phyloP scores from a whole-genome alignment of 768 basidiomycete genomes.

The Xerocomus potaroensis region DNA sequence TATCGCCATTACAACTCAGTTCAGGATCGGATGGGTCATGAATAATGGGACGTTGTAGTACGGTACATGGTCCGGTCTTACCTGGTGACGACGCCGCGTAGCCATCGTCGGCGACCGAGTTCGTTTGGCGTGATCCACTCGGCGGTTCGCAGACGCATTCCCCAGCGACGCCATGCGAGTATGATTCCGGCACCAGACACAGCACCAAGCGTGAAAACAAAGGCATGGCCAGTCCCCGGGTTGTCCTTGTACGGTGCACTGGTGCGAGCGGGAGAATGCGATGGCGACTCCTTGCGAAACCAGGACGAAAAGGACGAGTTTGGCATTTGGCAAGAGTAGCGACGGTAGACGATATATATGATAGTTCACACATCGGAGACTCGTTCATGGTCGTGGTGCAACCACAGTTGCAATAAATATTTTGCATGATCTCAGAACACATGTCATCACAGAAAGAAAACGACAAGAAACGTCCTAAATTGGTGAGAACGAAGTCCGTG shows the following conservation, averaged over 20 bases:
- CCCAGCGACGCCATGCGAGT: conserved; percentile 46
- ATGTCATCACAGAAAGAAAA: neutral
- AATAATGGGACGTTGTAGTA: neutral
- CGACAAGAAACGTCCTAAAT: neutral
- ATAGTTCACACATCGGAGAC: no score
- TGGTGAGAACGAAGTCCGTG: neutral
- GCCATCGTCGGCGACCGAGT: conserved; percentile 55
- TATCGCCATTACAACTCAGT: neutral
- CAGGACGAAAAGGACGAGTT: conserved; percentile 7
- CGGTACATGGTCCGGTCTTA: conserved; percentile 26
- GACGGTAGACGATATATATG: no score
- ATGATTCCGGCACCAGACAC: conserved; percentile 8
- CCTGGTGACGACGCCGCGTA: conserved; percentile 82
- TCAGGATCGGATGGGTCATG: neutral
- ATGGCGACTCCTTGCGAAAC: neutral
- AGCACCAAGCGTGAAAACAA: conserved; percentile 15
- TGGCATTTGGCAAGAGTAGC: no score
- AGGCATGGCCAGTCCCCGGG: neutral
- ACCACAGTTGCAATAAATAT: no score
- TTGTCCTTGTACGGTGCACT: neutral
- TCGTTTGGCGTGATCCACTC: conserved; percentile 69
- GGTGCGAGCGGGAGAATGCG: neutral
- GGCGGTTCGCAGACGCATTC: conserved; percentile 55
- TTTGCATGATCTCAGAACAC: neutral
- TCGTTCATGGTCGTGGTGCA: no score